A percentile compares a stretch with the other conserved stretches of the same genome.
These are phyloP conservation scores for Cyclanthera cordifolia DNA, from an alignment of 306 rosid genomes.

Conservation along the genomic window DNA sequence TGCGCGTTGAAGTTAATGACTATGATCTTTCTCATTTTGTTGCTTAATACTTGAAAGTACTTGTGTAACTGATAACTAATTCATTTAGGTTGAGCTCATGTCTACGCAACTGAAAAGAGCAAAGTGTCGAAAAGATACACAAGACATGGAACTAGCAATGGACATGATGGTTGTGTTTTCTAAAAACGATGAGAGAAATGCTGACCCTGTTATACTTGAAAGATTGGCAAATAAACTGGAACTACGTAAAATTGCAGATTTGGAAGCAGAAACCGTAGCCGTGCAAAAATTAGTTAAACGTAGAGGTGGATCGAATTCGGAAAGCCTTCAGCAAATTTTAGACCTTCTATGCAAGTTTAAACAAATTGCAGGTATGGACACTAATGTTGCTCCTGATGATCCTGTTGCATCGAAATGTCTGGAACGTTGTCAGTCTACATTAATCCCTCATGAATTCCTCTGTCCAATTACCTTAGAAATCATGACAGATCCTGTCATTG, in stretches of 20 bases:
- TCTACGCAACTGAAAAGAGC: constrained; percentile 61
- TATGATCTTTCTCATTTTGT: background rate
- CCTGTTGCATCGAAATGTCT: constrained; percentile 34
- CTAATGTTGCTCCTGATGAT: constrained; percentile 29
- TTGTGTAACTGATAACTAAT: constrained; percentile 2
- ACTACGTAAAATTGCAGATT: constrained; percentile 49
- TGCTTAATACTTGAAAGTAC: background rate
- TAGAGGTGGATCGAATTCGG: constrained; percentile 41
- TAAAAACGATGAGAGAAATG: constrained; percentile 43
- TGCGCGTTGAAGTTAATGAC: background rate
- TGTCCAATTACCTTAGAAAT: constrained; percentile 81
- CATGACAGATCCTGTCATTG: constrained; percentile 84
- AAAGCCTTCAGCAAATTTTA: constrained; percentile 41
- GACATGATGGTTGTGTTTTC: constrained; percentile 73
- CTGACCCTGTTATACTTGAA: constrained; percentile 56
- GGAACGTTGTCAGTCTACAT: constrained; percentile 34
- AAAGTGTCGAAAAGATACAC: constrained; percentile 58
- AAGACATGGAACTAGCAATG: constrained; percentile 90
- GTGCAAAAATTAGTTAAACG: constrained; percentile 38
- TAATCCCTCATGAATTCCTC: constrained; percentile 80
- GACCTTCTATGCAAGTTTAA: constrained; percentile 50
- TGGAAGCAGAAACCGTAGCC: constrained; percentile 51
- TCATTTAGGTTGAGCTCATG: constrained; percentile 72
- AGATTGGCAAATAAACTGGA: constrained; percentile 66
- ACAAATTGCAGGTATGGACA: constrained; percentile 46